Percentiles rank a stretch among this genome's conserved stretches.
phyloP scores from a whole-genome alignment of 225 moss, liverwort and hornwort species.

The Marchantia paleacea region DNA sequence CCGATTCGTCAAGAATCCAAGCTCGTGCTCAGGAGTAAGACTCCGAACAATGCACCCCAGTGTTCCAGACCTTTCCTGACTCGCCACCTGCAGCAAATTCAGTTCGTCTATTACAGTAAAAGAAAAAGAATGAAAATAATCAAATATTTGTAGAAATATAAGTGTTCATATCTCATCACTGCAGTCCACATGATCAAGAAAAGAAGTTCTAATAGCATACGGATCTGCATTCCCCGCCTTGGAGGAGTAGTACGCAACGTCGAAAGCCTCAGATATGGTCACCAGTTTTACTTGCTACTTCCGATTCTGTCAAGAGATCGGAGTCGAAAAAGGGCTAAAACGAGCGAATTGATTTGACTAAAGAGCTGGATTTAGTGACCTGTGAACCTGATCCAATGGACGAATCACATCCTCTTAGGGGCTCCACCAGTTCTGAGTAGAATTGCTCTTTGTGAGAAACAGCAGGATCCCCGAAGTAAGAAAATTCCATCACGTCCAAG shows the following conservation, averaged over 20 bases:
- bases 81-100: constrained; percentile 27
- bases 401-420: constrained; percentile 55
- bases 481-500: constrained; percentile 73
- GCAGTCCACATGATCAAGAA: too few relatives aligned
- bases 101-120: too few relatives aligned
- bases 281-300: background rate
- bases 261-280: background rate
- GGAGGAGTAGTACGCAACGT: too few relatives aligned
- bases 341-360: too few relatives aligned
- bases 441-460: constrained; percentile 47
- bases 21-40: constrained; percentile 18
- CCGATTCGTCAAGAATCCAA: constrained; percentile 38
- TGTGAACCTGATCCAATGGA: constrained; percentile 72
- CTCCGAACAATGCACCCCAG: constrained; percentile 34
- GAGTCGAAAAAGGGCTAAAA: too few relatives aligned
- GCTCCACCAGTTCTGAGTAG: constrained; percentile 57
- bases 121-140: too few relatives aligned
- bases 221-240: too few relatives aligned
- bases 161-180: too few relatives aligned
- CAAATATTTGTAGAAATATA: too few relatives aligned
- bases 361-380: constrained; percentile 20
- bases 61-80: constrained; percentile 38
- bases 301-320: too few relatives aligned
- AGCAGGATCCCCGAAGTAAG: constrained; percentile 39
- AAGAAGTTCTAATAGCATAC: too few relatives aligned